Evolutionary conservation across 2,329 filamentous ascomycete species (phyloP).

Genomic region (Fusarium udum): DNA sequence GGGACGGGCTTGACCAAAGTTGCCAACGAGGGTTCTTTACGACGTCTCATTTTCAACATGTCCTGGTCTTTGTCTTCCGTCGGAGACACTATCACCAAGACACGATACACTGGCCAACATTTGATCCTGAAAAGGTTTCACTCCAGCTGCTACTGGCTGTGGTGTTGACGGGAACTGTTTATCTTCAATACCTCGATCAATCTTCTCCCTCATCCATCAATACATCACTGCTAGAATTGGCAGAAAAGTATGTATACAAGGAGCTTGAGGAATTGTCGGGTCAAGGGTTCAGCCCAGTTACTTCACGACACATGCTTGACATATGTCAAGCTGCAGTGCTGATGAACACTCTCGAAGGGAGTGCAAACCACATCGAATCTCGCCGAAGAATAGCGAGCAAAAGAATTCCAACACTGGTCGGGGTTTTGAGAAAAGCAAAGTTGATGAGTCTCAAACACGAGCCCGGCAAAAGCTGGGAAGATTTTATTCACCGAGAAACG

Average conservation of each 20-base stretch:
- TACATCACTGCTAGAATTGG: background rate
- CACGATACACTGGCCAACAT: conserved; percentile 30
- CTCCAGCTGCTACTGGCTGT: conserved; percentile 13
- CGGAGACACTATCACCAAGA: conserved; percentile 14
- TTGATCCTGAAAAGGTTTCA: conserved; percentile 10
- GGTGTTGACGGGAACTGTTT: conserved; percentile 6
- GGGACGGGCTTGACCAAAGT: background rate
- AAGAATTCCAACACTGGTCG: conserved; percentile 9
- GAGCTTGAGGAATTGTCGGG: background rate
- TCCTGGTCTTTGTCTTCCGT: conserved; percentile 2
- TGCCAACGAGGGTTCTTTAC: conserved; percentile 4
- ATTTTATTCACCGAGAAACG: conserved; percentile 17
- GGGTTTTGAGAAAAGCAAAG: background rate
- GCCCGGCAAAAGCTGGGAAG: background rate
- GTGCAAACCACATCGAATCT: conserved; percentile 1
- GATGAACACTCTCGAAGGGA: conserved; percentile 8
- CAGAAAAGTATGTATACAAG: conserved; percentile 26
- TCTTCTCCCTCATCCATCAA: background rate
- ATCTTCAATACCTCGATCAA: background rate
- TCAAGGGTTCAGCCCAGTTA: background rate
- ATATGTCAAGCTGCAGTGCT: conserved; percentile 22
- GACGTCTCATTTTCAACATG: background rate
- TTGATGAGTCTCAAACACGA: conserved; percentile 1
- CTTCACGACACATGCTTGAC: conserved; percentile 4
- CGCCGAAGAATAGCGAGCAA: conserved; percentile 10